Base-by-base conservation (phyloP, 2,329 filamentous ascomycete genomes). In the Colletotrichum tanaceti region DNA sequence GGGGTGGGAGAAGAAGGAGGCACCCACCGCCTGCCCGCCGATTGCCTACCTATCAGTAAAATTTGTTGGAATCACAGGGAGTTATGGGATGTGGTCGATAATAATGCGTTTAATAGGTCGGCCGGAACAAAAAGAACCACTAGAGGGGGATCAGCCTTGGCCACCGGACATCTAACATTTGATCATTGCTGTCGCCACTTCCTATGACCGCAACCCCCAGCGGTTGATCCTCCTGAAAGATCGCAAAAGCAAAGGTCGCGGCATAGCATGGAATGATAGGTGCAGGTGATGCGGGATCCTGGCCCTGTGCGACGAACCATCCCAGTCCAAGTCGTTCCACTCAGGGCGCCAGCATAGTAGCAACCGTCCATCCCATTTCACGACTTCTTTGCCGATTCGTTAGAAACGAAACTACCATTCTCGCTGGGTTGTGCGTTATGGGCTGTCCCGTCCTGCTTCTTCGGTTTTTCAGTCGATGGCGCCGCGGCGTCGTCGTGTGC, bases 141-240 rank as follows among this genome's bases (percentile, higher is more conserved):
- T 35, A 41, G 18, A 61, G 53, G 35, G 20, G 44, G 24, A n/a
- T 46, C 20, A 46, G 24, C 32, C 20, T 62, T 46, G 38, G 58
- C 58, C 53, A 38, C 4, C 20, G 43, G n/a, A 43, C 53, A 61
- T 44, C 52, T 20, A 18, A 46, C 6, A 39, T 11, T 35, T 14
- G 53, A 58, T 68, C 22, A 47, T 64, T 53, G 46, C 53, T 35
- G 41, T 68, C 46, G 65, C 53, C 60, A 65, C 53, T 61, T 38
- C 14, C 53, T 20, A 32, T 11, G 22, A 20, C 43, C 44, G 20
- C 53, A 53, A n/a, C n/a, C 20, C 46, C 39, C 53, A 58, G 20
- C n/a, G 41, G 41, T 53, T 53, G 28, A 32, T 24, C 47, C 28
- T 13, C 24, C 47, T 32, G 5, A 11, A 39, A 47, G 47, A 28